Base-by-base conservation (phyloP, 352 stramenopile genomes). In the Phytophthora sojae region DNA sequence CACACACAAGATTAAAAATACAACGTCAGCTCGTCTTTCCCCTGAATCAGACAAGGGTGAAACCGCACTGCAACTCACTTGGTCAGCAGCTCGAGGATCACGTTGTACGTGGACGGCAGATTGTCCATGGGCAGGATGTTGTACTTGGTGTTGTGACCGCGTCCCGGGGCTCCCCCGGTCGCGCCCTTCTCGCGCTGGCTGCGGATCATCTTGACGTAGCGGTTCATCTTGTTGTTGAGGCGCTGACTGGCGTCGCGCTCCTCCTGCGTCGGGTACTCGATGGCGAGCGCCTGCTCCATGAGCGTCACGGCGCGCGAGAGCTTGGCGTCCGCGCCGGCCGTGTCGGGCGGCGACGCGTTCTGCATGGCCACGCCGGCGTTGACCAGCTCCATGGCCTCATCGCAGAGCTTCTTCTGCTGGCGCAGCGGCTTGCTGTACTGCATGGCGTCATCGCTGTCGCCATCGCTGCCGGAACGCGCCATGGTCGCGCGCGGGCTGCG, bases 191-290 rank as follows among this genome's bases (percentile, higher is more conserved):
- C 83, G 44, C 85, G 82, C 63, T 95, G 88, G 42, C 83, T 93
- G 37, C 85, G 82, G 64, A 95, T 95, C 88, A 95, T 94, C 65
- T 95, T 94, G 56, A 94, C 86, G 66, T 95, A 95, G 19, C 88
- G 86, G 51, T 86, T 87, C 86, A 95, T 95, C 80, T 95, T 95
- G 80, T 85, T 93, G 71, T 89, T 90, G 23, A 93, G 72, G 2
- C 85, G 81, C 56, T 88, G 76, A 42, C 82, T 90, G 21, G 85
- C 86, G 45, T 95, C 86, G 14, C 82, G 81, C 67, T 95, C 88
- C 56, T 94, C 88, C 42, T 85, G 70, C 42, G 75, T 91, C 7
- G 76, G 66, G 73, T 92, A 95, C 68, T 94, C 79, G 58, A 94
- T 94, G 42, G 79, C 83, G 12, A 95, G 80, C 51, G 88, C 88